Evolutionary conservation across 352 stramenopile species (phyloP).

Genomic region (Thraustochytrium sp.): DNA sequence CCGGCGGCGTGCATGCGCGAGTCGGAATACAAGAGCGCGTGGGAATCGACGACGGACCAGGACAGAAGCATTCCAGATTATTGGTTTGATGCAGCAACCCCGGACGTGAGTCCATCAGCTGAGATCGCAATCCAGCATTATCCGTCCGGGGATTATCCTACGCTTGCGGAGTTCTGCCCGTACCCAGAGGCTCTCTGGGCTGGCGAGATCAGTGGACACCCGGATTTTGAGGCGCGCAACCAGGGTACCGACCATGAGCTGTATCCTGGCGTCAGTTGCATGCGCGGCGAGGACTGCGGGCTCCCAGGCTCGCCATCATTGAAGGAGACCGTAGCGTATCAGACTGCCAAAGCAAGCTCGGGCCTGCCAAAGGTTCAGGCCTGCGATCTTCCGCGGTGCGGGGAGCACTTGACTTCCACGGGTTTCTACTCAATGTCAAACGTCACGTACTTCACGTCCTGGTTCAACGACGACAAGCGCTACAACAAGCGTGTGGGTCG

Average conservation of each 20-base stretch:
- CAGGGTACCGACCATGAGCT: not conserved
- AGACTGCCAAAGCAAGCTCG: not conserved
- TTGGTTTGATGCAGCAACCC: not conserved
- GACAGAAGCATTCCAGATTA: not conserved
- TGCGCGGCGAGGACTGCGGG: not conserved
- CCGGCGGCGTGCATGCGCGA: not conserved
- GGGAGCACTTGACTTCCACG: not conserved
- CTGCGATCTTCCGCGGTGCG: not conserved
- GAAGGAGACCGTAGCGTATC: not conserved
- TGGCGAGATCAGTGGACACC: slow-evolving; percentile 32
- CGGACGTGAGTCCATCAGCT: not conserved
- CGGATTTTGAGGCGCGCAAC: slow-evolving; percentile 32
- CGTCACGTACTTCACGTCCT: slow-evolving; percentile 33
- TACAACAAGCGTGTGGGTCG: slow-evolving; percentile 39
- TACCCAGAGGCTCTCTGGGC: not conserved
- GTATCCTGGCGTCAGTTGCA: not conserved
- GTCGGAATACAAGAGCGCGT: not conserved
- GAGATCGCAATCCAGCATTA: not conserved
- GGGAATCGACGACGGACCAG: not conserved
- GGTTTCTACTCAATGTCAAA: slow-evolving; percentile 8
- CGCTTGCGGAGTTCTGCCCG: not conserved
- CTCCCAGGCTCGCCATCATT: not conserved
- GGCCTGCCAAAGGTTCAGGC: not conserved
- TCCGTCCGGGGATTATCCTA: no score
- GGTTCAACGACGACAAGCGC: slow-evolving; percentile 40